Percentiles rank a stretch among this genome's conserved stretches.
Evolutionary conservation across 2,329 filamentous ascomycete species (phyloP).

Genomic region (Scedosporium aurantiacum): DNA sequence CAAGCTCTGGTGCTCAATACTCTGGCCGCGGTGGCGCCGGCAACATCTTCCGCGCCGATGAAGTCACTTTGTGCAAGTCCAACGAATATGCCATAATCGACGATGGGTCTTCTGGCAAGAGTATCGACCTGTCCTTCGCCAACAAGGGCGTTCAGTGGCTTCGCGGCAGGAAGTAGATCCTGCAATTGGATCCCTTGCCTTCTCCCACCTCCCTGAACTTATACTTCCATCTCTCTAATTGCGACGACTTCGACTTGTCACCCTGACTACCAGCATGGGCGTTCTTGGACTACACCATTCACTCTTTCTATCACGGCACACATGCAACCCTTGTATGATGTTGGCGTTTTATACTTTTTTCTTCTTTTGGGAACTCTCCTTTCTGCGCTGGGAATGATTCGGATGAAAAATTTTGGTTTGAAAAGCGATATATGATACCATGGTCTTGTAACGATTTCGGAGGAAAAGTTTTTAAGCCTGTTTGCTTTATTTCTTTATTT

Average conservation of each 20-base stretch:
- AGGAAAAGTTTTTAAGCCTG: not conserved
- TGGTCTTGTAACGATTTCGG: not conserved
- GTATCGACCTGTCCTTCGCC: constrained; percentile 17
- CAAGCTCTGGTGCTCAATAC: constrained; percentile 49
- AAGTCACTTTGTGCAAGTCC: constrained; percentile 15
- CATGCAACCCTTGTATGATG: not conserved
- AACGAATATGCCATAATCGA: constrained; percentile 24
- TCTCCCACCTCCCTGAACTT: not conserved
- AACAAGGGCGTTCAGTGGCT: constrained; percentile 38
- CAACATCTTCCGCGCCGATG: constrained; percentile 48
- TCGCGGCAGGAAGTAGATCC: constrained; percentile 34
- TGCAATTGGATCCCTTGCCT: not conserved
- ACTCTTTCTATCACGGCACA: not conserved
- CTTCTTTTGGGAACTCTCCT: constrained; percentile 5
- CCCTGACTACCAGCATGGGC: not conserved
- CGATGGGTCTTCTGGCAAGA: constrained; percentile 15
- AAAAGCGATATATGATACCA: not conserved
- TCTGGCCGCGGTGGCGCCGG: constrained; percentile 66
- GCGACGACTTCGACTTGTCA: not conserved
- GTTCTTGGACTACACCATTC: not conserved
- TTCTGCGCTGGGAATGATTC: not conserved
- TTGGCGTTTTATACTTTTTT: not conserved
- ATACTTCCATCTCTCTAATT: not conserved
- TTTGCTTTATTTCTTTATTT: not conserved
- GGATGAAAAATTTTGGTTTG: not conserved